Evolutionary conservation across 176 grass and related monocot species (phyloP), one percentile per base, ranked within the genome.

Genomic region (Ananas comosus): DNA sequence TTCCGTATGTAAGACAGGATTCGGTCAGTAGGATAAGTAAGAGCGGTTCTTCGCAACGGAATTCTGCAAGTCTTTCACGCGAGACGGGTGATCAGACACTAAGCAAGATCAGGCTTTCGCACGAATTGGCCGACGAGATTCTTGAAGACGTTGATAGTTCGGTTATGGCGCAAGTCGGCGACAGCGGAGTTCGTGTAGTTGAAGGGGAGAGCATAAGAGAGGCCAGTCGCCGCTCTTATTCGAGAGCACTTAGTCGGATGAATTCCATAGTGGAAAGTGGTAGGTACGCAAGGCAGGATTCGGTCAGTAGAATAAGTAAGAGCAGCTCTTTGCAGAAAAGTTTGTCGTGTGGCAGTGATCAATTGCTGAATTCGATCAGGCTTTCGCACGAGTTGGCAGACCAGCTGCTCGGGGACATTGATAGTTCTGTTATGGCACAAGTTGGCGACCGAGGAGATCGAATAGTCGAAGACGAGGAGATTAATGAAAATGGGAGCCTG

Each of bases 381-480:
- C 83, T 76, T 75, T 93, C 90, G 16, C 90, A 83, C 78, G 83
- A 86, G 51, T 78, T 77, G 4, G 80, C 78, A 17, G 86, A 86
- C 54, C 83, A 93, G 50, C 74, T 83, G 68, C 70, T 92, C 48
- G 85, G 79, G 64, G 85, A 85, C 6, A 53, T 82, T 0, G 80
- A 93, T 83, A 79, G 90, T 24, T 81, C 80, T 1, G 69, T 72
- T 65, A 72, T 93, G 29, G 86, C 90, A 65, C 90, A 81, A 52
- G 76, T 86, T 47, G 88, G 88, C 16, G 90, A 93, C 50, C 86
- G 75, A 64, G 90, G 90, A 18, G 87, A 91, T 58, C 73, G 81
- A 74, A 75, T 67, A 56, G 70, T 64, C 23, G 71, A 83, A n/a
- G 81, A 70, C 70, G 80, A 61, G 17, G 70, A 73, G 71, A 68